Conservation (phyloP, 2,329 filamentous ascomycete species). For the Calonectria honghensis region DNA sequence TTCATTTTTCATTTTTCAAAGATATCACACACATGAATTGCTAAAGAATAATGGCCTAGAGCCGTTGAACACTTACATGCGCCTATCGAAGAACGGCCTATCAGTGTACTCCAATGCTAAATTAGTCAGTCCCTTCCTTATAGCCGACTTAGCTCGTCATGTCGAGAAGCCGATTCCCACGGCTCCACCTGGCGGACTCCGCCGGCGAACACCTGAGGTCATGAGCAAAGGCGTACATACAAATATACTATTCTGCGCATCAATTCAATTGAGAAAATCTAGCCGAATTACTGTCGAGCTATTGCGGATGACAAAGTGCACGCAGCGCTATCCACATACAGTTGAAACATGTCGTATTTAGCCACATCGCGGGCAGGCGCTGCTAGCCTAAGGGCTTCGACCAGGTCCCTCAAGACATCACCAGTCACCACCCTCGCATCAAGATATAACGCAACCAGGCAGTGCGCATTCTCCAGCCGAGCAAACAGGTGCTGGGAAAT, state of each 20-base stretch:
- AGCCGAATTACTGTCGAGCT: not conserved
- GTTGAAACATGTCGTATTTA: constrained; percentile 15
- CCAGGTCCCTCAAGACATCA: not conserved
- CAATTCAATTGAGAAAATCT: not conserved
- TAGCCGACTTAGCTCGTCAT: constrained; percentile 29
- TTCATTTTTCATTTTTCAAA: not conserved
- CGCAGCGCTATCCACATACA: not conserved
- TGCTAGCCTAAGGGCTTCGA: not conserved
- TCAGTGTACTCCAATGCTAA: not conserved
- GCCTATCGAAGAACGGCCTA: not conserved
- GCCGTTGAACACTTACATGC: not conserved
- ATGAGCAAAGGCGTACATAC: constrained; percentile 3
- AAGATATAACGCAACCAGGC: not conserved
- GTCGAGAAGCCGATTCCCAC: constrained; percentile 35
- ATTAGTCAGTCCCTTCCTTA: constrained; percentile 11
- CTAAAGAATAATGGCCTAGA: constrained; percentile 7
- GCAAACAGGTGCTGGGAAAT: not conserved
- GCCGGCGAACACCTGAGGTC: not conserved
- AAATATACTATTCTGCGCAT: constrained; percentile 22
- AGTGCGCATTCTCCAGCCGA: not conserved
- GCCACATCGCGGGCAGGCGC: not conserved
- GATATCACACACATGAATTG: not conserved
- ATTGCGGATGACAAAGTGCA: not conserved
- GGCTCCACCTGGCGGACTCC: constrained; percentile 19
- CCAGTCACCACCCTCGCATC: not conserved